A percentile compares a stretch with the other conserved stretches of the same genome.
Evolutionary conservation across 2,329 filamentous ascomycete genomes (phyloP).

Genomic region (Monascus ruber): DNA sequence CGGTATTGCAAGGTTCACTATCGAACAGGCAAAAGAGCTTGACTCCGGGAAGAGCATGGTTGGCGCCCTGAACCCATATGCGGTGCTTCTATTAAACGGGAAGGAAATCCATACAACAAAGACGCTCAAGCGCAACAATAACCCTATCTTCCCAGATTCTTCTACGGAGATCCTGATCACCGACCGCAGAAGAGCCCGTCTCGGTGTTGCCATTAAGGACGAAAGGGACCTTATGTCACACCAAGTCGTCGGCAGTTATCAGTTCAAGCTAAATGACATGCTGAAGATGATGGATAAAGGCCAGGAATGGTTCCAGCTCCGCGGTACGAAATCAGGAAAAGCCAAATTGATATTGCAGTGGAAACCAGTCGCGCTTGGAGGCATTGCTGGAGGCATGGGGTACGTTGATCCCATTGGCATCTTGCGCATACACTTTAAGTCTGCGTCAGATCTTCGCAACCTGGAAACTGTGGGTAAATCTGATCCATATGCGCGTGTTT

Average conservation of each 20-base stretch:
- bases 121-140: conserved; percentile 93
- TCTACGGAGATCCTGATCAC: conserved; percentile 92
- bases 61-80: conserved; percentile 84
- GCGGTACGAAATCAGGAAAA: conserved; percentile 68
- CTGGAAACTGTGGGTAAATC: conserved; percentile 94
- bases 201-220: conserved; percentile 90
- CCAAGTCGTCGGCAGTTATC: conserved; percentile 78
- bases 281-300: conserved; percentile 82
- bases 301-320: conserved; percentile 89
- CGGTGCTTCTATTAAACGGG: conserved; percentile 75
- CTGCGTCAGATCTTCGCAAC: conserved; percentile 73
- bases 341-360: conserved; percentile 87
- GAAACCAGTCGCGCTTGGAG: conserved; percentile 85
- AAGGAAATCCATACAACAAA: conserved; percentile 83
- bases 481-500: conserved; percentile 80
- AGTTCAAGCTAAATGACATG: conserved; percentile 92
- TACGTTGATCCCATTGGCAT: conserved; percentile 92
- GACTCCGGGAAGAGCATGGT: conserved; percentile 87
- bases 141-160: conserved; percentile 89
- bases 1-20: conserved; percentile 83
- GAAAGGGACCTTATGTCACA: conserved; percentile 77
- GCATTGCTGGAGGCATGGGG: conserved; percentile 64
- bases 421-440: conserved; percentile 84
- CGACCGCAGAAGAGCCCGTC: conserved; percentile 77
- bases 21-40: conserved; percentile 93